A percentile compares a stretch with the other conserved stretches of the same genome.
Conservation (phyloP, 192 early-diverging fungal genomes). For the Coemansia sp. region DNA sequence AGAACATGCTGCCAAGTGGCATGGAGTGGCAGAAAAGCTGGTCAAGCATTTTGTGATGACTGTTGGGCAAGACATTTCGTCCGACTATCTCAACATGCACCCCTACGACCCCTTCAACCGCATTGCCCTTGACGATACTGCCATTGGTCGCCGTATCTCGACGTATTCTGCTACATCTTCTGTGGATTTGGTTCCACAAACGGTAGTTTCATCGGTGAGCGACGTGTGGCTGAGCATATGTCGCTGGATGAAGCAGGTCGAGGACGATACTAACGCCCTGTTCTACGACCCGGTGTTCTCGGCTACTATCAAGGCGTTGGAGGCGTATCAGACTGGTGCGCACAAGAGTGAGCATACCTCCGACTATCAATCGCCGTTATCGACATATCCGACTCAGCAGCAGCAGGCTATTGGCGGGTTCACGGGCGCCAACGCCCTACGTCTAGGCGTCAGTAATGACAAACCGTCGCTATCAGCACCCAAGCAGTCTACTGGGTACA, state of each 20-base stretch:
- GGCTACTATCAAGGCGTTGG: constrained; percentile 31
- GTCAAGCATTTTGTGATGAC: constrained; percentile 54
- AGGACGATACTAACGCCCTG: constrained; percentile 50
- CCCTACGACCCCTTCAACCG: constrained; percentile 13
- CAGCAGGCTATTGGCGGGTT: constrained; percentile 5
- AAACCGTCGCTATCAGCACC: neutral
- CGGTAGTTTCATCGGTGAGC: constrained; percentile 18
- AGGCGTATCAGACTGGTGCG: neutral
- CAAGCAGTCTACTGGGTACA: neutral
- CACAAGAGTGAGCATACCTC: neutral
- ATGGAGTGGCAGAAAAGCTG: constrained; percentile 34
- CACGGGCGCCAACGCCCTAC: constrained; percentile 12
- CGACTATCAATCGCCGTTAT: neutral
- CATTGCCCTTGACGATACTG: neutral
- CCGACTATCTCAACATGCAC: constrained; percentile 33
- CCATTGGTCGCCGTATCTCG: neutral
- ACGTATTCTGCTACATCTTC: constrained; percentile 2
- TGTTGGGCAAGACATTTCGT: constrained; percentile 48
- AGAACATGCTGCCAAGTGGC: constrained; percentile 40
- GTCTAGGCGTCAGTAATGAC: neutral
- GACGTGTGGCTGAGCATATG: constrained; percentile 50
- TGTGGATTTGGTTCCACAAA: neutral
- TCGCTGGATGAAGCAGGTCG: constrained; percentile 48
- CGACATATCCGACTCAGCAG: constrained; percentile 7
- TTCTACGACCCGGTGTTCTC: constrained; percentile 53